Percentiles rank a stretch among this genome's conserved stretches.
Evolutionary conservation across 192 early-diverging fungal genomes (phyloP).

Genomic region (Coemansia sp.): DNA sequence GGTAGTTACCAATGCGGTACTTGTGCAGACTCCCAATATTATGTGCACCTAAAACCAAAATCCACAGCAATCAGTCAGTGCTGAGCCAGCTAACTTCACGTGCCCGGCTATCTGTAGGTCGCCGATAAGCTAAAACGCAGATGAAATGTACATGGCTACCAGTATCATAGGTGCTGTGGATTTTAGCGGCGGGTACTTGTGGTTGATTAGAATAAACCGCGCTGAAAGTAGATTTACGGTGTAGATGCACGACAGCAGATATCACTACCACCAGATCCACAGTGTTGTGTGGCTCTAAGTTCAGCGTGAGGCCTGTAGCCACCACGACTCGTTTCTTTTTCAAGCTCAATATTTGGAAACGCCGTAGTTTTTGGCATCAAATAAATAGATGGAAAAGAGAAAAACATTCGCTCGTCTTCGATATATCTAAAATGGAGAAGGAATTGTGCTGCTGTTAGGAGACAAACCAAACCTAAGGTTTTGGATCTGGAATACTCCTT

Average conservation of each 20-base stretch:
- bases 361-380: constrained; percentile 8
- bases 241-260: constrained; percentile 13
- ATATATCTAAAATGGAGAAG: no score
- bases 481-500: no score
- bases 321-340: constrained; percentile 18
- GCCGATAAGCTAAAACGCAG: constrained; percentile 37
- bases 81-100: constrained; percentile 8
- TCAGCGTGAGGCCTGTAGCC: constrained; percentile 11
- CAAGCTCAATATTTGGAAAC: constrained; percentile 20
- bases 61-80: constrained; percentile 20
- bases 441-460: no score
- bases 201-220: constrained; percentile 25
- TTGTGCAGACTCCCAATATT: constrained; percentile 27
- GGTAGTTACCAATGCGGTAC: constrained; percentile 19
- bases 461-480: no score
- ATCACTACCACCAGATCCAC: constrained; percentile 18
- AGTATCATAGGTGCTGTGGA: constrained; percentile 32
- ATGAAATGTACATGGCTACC: constrained; percentile 12
- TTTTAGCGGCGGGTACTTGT: constrained; percentile 42
- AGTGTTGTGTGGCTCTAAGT: constrained; percentile 19
- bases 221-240: constrained; percentile 20
- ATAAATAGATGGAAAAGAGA: no score
- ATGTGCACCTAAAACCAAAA: constrained; percentile 39
- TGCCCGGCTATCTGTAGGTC: constrained; percentile 36
- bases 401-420: no score